Evolutionary conservation across 805 yeast species (phyloP).

Genomic region (Starmera caribaea): DNA sequence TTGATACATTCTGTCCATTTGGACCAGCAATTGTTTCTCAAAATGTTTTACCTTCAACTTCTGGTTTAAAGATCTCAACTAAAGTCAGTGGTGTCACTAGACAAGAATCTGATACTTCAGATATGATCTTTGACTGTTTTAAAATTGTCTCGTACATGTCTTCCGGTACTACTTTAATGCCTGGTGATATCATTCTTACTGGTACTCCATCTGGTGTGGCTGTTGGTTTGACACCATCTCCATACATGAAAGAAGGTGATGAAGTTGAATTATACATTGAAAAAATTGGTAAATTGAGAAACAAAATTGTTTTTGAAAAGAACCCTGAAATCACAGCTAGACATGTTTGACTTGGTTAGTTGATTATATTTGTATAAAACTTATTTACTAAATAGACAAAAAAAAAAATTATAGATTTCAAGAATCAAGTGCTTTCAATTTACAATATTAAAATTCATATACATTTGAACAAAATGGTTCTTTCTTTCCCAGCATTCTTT

Average conservation of each 20-base stretch:
- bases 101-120: slow-evolving; percentile 36
- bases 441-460: slow-evolving; percentile 25
- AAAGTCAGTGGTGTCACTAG: slow-evolving; percentile 37
- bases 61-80: slow-evolving; percentile 27
- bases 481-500: slow-evolving; percentile 36
- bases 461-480: slow-evolving; percentile 32
- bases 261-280: slow-evolving; percentile 31
- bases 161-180: slow-evolving; percentile 40
- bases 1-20: slow-evolving; percentile 47
- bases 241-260: slow-evolving; percentile 36
- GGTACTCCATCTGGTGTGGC: slow-evolving; percentile 54
- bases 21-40: slow-evolving; percentile 43
- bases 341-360: slow-evolving; percentile 10
- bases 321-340: slow-evolving; percentile 1
- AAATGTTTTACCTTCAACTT: slow-evolving; percentile 20
- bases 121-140: slow-evolving; percentile 37
- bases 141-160: slow-evolving; percentile 36
- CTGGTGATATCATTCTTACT: slow-evolving; percentile 46
- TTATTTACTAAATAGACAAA: too few species aligned
- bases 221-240: slow-evolving; percentile 31
- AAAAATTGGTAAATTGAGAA: slow-evolving; percentile 32
- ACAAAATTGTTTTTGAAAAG: slow-evolving; percentile 26
- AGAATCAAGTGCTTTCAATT: too few species aligned
- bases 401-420: too few species aligned
- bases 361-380: neutral